phyloP scores from a whole-genome alignment of 441 rosid species.

The Viola pubescens region DNA sequence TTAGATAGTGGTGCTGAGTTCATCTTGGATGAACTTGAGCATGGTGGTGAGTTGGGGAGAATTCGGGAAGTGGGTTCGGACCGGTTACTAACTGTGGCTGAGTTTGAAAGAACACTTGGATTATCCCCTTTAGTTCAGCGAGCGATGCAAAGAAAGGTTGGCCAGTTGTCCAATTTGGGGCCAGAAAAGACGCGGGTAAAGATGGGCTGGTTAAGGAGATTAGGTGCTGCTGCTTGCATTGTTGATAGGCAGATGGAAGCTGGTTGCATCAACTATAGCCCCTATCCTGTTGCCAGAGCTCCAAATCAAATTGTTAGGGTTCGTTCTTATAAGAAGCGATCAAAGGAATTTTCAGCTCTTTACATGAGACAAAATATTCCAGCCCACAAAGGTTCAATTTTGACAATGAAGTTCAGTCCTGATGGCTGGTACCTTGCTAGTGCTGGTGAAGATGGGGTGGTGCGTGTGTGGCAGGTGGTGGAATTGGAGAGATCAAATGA shows the following conservation, averaged over 20 bases:
- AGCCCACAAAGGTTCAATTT: conserved; percentile 71
- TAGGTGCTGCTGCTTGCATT: conserved; percentile 45
- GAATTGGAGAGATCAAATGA: conserved; percentile 44
- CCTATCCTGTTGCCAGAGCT: conserved; percentile 10
- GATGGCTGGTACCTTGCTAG: conserved; percentile 75
- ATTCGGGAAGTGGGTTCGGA: conserved; percentile 28
- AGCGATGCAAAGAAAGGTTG: conserved; percentile 24
- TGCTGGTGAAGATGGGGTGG: conserved; percentile 73
- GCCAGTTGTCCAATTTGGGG: conserved; percentile 20
- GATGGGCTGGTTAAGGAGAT: conserved; percentile 53
- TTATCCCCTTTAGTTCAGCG: conserved; percentile 37
- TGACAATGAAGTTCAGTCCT: conserved; percentile 78
- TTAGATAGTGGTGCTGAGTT: conserved; percentile 23
- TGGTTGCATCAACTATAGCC: conserved; percentile 6
- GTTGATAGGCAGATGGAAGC: conserved; percentile 35
- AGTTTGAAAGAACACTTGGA: conserved; percentile 29
- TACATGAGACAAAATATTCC: conserved; percentile 51
- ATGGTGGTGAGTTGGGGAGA: conserved; percentile 23
- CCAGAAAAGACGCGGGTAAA: conserved; percentile 27
- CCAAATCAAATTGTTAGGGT: conserved; percentile 41
- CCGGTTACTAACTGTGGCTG: conserved; percentile 19
- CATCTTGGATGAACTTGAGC: conserved; percentile 25
- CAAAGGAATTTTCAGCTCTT: conserved; percentile 67
- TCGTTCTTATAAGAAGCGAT: conserved; percentile 40
- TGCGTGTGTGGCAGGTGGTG: conserved; percentile 63